Conservation (phyloP, 805 yeast genomes). For the Lachancea lanzarotensis region DNA sequence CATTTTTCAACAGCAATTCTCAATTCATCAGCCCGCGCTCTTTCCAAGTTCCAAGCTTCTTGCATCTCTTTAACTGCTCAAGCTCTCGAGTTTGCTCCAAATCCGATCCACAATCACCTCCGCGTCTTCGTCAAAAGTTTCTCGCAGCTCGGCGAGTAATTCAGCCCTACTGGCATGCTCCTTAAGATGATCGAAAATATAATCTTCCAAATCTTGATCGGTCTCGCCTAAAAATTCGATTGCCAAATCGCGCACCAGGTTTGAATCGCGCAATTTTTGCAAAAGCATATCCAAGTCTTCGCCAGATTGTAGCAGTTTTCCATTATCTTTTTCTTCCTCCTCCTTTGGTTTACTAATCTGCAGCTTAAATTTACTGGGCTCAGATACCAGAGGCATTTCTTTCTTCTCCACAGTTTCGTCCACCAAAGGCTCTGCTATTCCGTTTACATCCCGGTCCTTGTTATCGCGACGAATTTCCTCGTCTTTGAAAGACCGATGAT, state of each 20-base stretch:
- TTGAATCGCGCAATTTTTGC: slow-evolving; percentile 14
- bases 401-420: not conserved
- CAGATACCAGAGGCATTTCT: not conserved
- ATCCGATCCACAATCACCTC: slow-evolving; percentile 22
- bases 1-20: too few species aligned
- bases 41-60: too few species aligned
- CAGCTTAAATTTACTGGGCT: slow-evolving; percentile 21
- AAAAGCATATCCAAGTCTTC: slow-evolving; percentile 16
- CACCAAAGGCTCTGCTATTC: not conserved
- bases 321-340: not conserved
- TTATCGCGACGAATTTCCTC: slow-evolving; percentile 16
- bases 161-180: slow-evolving; percentile 19
- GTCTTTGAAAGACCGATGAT: slow-evolving; percentile 21
- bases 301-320: not conserved
- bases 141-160: slow-evolving; percentile 24
- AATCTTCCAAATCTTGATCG: slow-evolving; percentile 30
- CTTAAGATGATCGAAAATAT: slow-evolving; percentile 26
- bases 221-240: slow-evolving; percentile 30
- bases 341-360: slow-evolving; percentile 18
- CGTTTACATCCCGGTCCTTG: slow-evolving; percentile 4
- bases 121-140: slow-evolving; percentile 32
- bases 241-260: slow-evolving; percentile 25
- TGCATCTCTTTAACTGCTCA: not conserved
- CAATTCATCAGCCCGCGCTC: too few species aligned
- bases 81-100: slow-evolving; percentile 17